A percentile compares a stretch with the other conserved stretches of the same genome.
phyloP scores from a whole-genome alignment of 106 monocot species.

The Triglochin maritima region DNA sequence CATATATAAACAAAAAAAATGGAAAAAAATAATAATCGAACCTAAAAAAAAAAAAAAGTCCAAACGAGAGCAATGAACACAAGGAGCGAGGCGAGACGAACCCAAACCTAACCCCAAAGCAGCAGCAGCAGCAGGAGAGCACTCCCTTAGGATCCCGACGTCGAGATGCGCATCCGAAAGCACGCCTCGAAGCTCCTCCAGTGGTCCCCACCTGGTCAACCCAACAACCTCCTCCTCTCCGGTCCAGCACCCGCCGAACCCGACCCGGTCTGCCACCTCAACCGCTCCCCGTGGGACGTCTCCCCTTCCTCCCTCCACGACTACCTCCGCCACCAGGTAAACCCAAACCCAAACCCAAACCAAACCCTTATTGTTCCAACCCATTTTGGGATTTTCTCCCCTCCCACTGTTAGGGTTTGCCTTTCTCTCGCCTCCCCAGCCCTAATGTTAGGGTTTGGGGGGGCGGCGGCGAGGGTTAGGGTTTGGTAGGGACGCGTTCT shows the following conservation, averaged over 20 bases:
- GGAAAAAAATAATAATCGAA: too few species aligned
- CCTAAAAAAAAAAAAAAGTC: too few species aligned
- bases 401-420: not conserved
- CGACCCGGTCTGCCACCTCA: conserved; percentile 9
- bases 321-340: conserved; percentile 9
- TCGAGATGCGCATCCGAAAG: conserved; percentile 23
- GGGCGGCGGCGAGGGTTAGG: conserved; percentile 4
- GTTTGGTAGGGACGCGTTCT: conserved; percentile 1
- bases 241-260: not conserved
- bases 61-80: too few species aligned
- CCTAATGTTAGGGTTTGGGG: not conserved
- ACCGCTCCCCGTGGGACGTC: conserved; percentile 21
- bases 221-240: not conserved
- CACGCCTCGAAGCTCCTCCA: conserved; percentile 10
- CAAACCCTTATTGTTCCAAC: not conserved
- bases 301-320: not conserved
- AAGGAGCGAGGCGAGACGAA: too few species aligned
- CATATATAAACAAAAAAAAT: too few species aligned
- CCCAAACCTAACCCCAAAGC: too few species aligned
- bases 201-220: not conserved
- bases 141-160: not conserved
- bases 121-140: too few species aligned
- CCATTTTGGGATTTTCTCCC: too few species aligned
- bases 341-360: conserved; percentile 4
- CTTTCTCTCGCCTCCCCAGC: not conserved